A percentile compares a stretch with the other conserved stretches of the same genome.
Evolutionary conservation across 164 flowering plant genomes (phyloP).

Genomic region (Kingdonia uniflora): DNA sequence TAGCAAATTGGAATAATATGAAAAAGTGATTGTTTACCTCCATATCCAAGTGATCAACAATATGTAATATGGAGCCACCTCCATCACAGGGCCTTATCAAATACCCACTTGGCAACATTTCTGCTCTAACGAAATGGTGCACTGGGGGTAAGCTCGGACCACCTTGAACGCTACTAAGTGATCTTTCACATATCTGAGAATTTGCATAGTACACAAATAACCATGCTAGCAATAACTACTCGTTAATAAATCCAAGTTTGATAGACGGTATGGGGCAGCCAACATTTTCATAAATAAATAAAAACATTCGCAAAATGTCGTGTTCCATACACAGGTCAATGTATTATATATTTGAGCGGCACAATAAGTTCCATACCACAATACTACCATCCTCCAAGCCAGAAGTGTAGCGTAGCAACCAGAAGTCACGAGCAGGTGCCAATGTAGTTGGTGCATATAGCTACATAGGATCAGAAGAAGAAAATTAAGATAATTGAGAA

Average conservation of each 20-base stretch:
- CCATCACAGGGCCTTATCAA: conserved; percentile 97
- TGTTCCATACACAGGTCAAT: too few species aligned
- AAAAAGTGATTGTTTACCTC: conserved; percentile 38
- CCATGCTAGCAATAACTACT: not conserved
- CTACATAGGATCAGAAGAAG: conserved; percentile 19
- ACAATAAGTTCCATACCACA: conserved; percentile 59
- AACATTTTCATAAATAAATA: too few species aligned
- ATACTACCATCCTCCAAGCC: conserved; percentile 93
- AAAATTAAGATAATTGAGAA: not conserved
- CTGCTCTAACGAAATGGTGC: conserved; percentile 87
- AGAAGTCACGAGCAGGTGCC: conserved; percentile 97
- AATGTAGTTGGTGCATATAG: conserved; percentile 96
- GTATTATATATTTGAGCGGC: too few species aligned
- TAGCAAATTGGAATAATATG: not conserved
- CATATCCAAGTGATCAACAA: conserved; percentile 94
- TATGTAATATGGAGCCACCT: conserved; percentile 95
- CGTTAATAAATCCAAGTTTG: not conserved
- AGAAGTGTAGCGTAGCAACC: conserved; percentile 86
- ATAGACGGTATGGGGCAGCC: not conserved
- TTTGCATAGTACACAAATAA: conserved; percentile 2
- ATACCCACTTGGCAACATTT: conserved; percentile 93
- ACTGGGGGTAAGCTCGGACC: conserved; percentile 85
- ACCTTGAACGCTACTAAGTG: conserved; percentile 71
- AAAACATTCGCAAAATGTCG: too few species aligned
- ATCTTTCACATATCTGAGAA: conserved; percentile 96